Conservation (phyloP, 2,329 filamentous ascomycete species). For the Xenoacremonium recifei region DNA sequence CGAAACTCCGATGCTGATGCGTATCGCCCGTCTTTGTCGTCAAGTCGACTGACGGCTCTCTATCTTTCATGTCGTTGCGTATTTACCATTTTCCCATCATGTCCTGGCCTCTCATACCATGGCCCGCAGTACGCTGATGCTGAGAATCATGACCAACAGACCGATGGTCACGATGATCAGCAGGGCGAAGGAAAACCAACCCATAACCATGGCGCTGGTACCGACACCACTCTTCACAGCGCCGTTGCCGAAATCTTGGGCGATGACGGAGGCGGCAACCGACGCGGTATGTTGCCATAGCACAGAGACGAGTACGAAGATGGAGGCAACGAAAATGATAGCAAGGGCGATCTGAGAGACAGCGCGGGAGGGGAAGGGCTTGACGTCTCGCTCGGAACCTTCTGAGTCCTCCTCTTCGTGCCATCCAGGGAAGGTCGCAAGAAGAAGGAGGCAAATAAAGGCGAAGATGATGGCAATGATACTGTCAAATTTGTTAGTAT, state of each 20-base stretch:
- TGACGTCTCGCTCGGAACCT: conserved; percentile 85
- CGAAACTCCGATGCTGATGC: conserved; percentile 36
- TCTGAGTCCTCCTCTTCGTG: conserved; percentile 83
- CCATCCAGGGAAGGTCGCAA: conserved; percentile 97
- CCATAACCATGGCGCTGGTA: conserved; percentile 93
- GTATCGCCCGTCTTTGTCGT: conserved; percentile 20
- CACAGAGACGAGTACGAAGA: conserved; percentile 72
- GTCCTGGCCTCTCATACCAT: conserved; percentile 35
- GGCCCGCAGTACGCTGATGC: conserved; percentile 75
- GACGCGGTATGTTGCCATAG: conserved; percentile 95
- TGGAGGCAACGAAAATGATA: conserved; percentile 78
- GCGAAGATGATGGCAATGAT: conserved; percentile 98
- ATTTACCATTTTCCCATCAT: conserved; percentile 19
- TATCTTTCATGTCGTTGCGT: conserved; percentile 15
- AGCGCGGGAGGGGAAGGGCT: conserved; percentile 87
- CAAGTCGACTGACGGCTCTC: conserved; percentile 15
- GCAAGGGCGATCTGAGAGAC: conserved; percentile 92
- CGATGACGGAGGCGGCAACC: conserved; percentile 89
- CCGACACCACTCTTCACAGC: conserved; percentile 84
- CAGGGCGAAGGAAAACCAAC: conserved; percentile 94
- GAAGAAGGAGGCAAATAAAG: conserved; percentile 90
- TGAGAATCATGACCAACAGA: conserved; percentile 92
- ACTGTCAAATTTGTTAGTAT: conserved; percentile 40
- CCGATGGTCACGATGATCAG: conserved; percentile 96
- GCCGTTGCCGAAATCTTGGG: conserved; percentile 89